phyloP scores from a whole-genome alignment of 2,329 filamentous ascomycete genomes.

The Fusarium sp. region DNA sequence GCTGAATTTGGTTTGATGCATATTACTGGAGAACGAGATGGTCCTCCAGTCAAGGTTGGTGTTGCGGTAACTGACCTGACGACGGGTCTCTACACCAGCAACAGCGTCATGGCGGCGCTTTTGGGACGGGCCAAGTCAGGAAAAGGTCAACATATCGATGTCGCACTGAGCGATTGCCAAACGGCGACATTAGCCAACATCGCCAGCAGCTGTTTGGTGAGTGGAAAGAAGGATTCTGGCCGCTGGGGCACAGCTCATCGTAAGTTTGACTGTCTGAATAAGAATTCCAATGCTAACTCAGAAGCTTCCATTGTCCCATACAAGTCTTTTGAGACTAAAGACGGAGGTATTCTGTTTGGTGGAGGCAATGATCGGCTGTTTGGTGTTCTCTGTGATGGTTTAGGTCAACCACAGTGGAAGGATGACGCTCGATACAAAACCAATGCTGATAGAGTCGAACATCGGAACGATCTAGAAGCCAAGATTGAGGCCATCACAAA shows the following conservation, averaged over 20 bases:
- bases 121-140: constrained; percentile 78
- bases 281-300: neutral
- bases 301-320: constrained; percentile 96
- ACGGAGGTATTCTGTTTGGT: constrained; percentile 75
- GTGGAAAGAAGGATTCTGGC: constrained; percentile 85
- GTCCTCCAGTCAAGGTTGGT: constrained; percentile 94
- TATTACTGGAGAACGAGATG: constrained; percentile 89
- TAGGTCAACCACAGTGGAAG: constrained; percentile 69
- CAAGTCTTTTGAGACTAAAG: constrained; percentile 79
- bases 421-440: constrained; percentile 66
- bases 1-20: constrained; percentile 99
- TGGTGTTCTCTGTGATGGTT: constrained; percentile 67
- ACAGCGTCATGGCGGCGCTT: constrained; percentile 93
- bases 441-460: constrained; percentile 70
- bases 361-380: constrained; percentile 79
- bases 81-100: constrained; percentile 93
- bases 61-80: constrained; percentile 97
- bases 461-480: constrained; percentile 80
- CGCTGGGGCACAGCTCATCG: constrained; percentile 97
- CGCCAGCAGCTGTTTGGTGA: constrained; percentile 89
- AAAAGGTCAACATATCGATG: constrained; percentile 90
- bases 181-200: constrained; percentile 95
- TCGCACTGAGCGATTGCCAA: constrained; percentile 91
- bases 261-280: constrained; percentile 51
- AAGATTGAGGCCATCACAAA: constrained; percentile 80